Conservation (phyloP, 2,329 filamentous ascomycete species). For the Fusarium nygamai region DNA sequence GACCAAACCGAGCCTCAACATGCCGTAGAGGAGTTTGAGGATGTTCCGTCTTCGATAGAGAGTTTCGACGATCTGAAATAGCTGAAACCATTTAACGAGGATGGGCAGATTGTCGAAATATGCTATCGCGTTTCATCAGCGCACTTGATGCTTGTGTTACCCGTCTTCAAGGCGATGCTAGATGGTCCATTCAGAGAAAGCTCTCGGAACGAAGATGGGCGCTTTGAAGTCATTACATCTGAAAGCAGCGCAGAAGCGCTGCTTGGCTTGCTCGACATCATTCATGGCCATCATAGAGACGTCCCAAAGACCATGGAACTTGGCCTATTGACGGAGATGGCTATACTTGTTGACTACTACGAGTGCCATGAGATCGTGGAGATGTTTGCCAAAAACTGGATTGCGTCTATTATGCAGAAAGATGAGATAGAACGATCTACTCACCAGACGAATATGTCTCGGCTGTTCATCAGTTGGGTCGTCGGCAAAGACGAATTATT, state of each 20-base stretch:
- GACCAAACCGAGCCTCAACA: neutral
- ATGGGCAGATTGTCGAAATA: neutral
- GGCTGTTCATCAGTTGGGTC: rapidly evolving
- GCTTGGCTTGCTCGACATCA: constrained; percentile 34
- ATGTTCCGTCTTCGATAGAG: rapidly evolving
- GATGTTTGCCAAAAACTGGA: neutral
- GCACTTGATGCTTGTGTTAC: neutral
- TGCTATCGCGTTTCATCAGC: neutral
- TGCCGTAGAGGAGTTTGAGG: rapidly evolving
- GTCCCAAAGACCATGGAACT: constrained; percentile 18
- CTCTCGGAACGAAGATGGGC: rapidly evolving
- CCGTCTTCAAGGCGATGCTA: neutral
- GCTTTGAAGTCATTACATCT: neutral
- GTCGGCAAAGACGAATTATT: rapidly evolving
- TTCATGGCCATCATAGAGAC: constrained; percentile 35
- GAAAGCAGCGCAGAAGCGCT: constrained; percentile 36
- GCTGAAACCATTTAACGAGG: rapidly evolving
- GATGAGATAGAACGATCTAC: rapidly evolving
- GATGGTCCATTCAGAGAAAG: neutral
- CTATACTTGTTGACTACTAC: constrained; percentile 42
- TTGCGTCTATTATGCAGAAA: rapidly evolving
- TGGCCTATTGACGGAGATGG: constrained; percentile 32
- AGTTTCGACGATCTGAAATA: neutral
- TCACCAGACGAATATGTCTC: neutral
- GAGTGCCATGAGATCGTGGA: constrained; percentile 35